These are phyloP conservation scores for Clarireedia homoeocarpa DNA, from an alignment of 2,329 filamentous ascomycete species.

Conservation along the genomic window DNA sequence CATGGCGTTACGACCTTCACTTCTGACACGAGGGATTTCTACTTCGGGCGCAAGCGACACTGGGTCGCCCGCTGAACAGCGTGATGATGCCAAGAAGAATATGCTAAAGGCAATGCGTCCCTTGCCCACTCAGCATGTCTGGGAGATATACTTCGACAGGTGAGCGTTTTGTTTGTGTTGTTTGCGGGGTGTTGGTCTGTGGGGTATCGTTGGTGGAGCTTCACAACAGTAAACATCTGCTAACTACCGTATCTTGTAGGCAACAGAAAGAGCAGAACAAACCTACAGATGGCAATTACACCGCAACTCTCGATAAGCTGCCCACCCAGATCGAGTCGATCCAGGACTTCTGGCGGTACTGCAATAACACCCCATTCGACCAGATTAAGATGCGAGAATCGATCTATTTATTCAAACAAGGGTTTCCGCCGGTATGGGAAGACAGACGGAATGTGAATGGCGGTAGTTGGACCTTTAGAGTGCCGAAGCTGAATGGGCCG, in stretches of 20 bases:
- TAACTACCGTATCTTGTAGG: conserved; percentile 11
- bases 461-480: conserved; percentile 87
- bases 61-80: conserved; percentile 62
- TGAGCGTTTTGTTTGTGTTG: conserved; percentile 26
- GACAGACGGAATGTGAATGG: conserved; percentile 80
- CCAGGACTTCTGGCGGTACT: conserved; percentile 78
- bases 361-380: conserved; percentile 72
- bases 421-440: conserved; percentile 72
- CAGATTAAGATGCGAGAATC: conserved; percentile 71
- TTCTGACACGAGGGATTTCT: conserved; percentile 57
- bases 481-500: conserved; percentile 65
- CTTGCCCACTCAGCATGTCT: conserved; percentile 72
- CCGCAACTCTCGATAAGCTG: conserved; percentile 47
- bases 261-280: conserved; percentile 28
- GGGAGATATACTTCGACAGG: conserved; percentile 64
- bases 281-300: conserved; percentile 29
- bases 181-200: not conserved
- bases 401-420: conserved; percentile 72
- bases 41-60: conserved; percentile 52
- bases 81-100: conserved; percentile 76
- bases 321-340: conserved; percentile 65
- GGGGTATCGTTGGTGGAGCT: not conserved
- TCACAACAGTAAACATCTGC: too few relatives aligned
- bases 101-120: conserved; percentile 67
- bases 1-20: conserved; percentile 49